Percentiles rank a stretch among this genome's conserved stretches.
phyloP scores from a whole-genome alignment of 2,329 filamentous ascomycete genomes.

The Sarocladium oryzae region DNA sequence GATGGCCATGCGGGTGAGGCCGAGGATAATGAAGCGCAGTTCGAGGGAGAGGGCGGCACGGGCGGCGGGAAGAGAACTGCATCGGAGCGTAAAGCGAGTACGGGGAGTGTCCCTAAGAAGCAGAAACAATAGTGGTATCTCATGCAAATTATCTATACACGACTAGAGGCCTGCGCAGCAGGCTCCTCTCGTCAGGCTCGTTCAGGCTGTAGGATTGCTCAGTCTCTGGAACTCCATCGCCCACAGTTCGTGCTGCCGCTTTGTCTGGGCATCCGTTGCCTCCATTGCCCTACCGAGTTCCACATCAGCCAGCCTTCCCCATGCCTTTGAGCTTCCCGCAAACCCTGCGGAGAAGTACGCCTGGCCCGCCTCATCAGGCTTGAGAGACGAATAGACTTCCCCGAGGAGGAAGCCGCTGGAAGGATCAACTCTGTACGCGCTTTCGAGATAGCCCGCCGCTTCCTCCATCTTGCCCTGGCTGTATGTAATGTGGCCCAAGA shows the following conservation, averaged over 20 bases:
- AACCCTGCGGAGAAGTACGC: not conserved
- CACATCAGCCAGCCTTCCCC: not conserved
- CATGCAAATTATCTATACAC: too few relatives aligned
- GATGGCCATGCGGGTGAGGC: not conserved
- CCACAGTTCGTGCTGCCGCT: not conserved
- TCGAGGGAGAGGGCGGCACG: constrained; percentile 8
- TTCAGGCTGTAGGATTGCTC: not conserved
- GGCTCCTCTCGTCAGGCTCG: not conserved
- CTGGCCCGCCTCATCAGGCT: not conserved
- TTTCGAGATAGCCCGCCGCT: not conserved
- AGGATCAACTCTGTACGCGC: not conserved
- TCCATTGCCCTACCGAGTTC: not conserved
- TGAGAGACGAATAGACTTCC: not conserved
- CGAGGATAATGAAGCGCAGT: constrained; percentile 16
- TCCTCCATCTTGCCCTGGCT: not conserved
- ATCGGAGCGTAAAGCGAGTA: constrained; percentile 3
- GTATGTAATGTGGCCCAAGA: not conserved
- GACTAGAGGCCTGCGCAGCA: too few relatives aligned
- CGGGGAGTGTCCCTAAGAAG: constrained; percentile 3
- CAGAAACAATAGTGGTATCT: constrained; percentile 3
- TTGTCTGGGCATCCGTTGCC: not conserved
- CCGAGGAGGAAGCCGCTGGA: not conserved
- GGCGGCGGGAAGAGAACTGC: constrained; percentile 5
- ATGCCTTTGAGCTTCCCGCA: not conserved
- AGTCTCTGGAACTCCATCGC: constrained; percentile 3